A percentile compares a stretch with the other conserved stretches of the same genome.
These are phyloP conservation scores for Wickerhamomyces subpelliculosus DNA, from an alignment of 805 yeast genomes.

Conservation along the genomic window DNA sequence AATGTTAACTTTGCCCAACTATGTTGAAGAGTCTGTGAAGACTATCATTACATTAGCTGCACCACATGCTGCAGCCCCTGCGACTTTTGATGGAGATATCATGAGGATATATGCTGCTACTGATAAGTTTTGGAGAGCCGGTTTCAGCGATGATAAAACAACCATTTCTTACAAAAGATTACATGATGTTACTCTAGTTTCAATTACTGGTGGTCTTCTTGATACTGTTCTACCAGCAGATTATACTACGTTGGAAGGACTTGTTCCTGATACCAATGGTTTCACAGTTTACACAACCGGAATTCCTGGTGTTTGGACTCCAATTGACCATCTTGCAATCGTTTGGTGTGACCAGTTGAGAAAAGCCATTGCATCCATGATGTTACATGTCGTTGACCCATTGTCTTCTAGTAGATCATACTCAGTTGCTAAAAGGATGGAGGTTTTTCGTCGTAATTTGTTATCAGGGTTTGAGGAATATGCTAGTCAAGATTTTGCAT, in stretches of 20 bases:
- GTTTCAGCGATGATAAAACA: conserved; percentile 30
- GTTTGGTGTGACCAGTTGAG: conserved; percentile 95
- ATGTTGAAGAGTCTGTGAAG: conserved; percentile 62
- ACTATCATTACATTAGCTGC: conserved; percentile 82
- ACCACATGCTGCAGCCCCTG: conserved; percentile 90
- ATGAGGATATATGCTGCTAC: conserved; percentile 64
- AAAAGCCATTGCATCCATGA: conserved; percentile 46
- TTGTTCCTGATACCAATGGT: conserved; percentile 71
- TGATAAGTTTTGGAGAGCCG: conserved; percentile 75
- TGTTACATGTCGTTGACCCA: conserved; percentile 55
- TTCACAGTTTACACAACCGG: conserved; percentile 80
- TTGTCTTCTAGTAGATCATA: conserved; percentile 41
- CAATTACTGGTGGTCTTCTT: conserved; percentile 82
- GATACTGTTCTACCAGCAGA: conserved; percentile 87
- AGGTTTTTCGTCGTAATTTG: conserved; percentile 36
- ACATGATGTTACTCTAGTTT: conserved; percentile 58
- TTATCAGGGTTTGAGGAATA: conserved; percentile 52
- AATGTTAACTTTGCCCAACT: conserved; percentile 75
- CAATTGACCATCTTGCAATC: conserved; percentile 89
- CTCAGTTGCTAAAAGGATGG: conserved; percentile 51
- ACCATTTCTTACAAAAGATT: conserved; percentile 41
- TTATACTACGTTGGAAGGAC: conserved; percentile 65
- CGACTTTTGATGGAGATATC: conserved; percentile 88
- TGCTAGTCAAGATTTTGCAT: conserved; percentile 23
- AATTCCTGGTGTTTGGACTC: conserved; percentile 87